A percentile compares a stretch with the other conserved stretches of the same genome.
These are phyloP conservation scores for Aureobasidium sp. DNA, from an alignment of 2,329 filamentous ascomycete genomes.

Conservation along the genomic window DNA sequence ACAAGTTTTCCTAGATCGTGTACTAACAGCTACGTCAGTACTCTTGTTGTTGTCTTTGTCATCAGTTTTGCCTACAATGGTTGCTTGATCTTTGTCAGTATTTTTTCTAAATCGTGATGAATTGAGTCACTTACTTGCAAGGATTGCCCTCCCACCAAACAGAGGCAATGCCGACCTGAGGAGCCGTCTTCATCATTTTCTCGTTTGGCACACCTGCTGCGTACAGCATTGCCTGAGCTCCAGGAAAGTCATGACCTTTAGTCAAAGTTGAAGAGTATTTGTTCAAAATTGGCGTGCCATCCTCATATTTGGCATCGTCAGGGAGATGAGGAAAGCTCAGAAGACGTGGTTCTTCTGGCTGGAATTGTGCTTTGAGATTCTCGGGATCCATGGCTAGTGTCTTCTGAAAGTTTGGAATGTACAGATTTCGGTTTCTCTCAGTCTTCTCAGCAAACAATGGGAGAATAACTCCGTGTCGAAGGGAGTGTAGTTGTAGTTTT, in stretches of 20 bases:
- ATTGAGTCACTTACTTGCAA: constrained; percentile 61
- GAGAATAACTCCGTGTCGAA: not conserved
- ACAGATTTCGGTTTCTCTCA: too few species aligned
- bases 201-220: constrained; percentile 78
- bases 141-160: constrained; percentile 99
- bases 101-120: too few species aligned
- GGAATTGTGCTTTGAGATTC: constrained; percentile 27
- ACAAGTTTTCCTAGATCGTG: constrained; percentile 81
- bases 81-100: constrained; percentile 30
- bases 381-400: constrained; percentile 25
- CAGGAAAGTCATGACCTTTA: constrained; percentile 79
- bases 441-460: not conserved
- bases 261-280: constrained; percentile 79
- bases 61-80: constrained; percentile 34
- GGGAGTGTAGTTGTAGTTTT: not conserved
- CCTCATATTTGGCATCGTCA: constrained; percentile 33
- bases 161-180: constrained; percentile 82
- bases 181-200: constrained; percentile 78
- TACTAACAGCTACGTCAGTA: constrained; percentile 40
- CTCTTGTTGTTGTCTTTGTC: too few species aligned
- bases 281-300: constrained; percentile 64
- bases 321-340: constrained; percentile 49
- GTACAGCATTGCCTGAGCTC: constrained; percentile 93
- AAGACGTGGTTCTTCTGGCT: constrained; percentile 41
- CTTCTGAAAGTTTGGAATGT: not conserved